These are phyloP conservation scores for Myxozyma udenii DNA, from an alignment of 805 yeast species.

Conservation along the genomic window DNA sequence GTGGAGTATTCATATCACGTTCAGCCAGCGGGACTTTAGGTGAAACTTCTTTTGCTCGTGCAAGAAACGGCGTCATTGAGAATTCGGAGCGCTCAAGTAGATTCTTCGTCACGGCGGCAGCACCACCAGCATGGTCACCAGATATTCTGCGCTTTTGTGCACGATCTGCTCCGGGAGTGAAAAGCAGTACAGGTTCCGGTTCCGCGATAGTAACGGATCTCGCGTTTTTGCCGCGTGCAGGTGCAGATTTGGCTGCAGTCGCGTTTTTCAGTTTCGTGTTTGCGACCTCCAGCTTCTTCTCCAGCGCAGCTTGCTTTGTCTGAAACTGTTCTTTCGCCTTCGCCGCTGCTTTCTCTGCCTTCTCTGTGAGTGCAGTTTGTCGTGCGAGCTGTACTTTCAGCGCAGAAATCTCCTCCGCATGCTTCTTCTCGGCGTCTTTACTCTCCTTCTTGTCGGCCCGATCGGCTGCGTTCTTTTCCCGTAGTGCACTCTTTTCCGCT, in stretches of 20 bases:
- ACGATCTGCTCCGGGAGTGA: constrained; percentile 16
- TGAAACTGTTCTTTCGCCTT: constrained; percentile 14
- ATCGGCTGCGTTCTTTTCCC: constrained; percentile 2
- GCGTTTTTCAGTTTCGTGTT: constrained; percentile 11
- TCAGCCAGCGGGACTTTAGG: neutral
- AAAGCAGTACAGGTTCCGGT: constrained; percentile 7
- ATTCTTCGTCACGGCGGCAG: neutral
- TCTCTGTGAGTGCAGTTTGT: constrained; percentile 12
- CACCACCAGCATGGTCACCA: neutral
- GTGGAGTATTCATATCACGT: neutral
- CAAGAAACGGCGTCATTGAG: constrained; percentile 26
- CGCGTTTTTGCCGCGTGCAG: constrained; percentile 1
- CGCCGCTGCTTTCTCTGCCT: constrained; percentile 10
- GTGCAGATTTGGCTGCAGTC: neutral
- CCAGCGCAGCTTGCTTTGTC: constrained; percentile 11
- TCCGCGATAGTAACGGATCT: neutral
- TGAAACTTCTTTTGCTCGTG: constrained; percentile 7
- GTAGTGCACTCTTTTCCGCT: neutral
- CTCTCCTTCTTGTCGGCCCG: constrained; percentile 10
- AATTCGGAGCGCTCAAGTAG: constrained; percentile 21
- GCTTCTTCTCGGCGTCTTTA: constrained; percentile 10
- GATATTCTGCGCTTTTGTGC: neutral
- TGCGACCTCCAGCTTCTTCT: constrained; percentile 13
- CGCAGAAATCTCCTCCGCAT: constrained; percentile 9
- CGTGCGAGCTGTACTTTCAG: constrained; percentile 8